Evolutionary conservation across 2,329 filamentous ascomycete species (phyloP), one percentile per base, ranked within the genome.

Genomic region (Ophiostoma himal-ulmi): DNA sequence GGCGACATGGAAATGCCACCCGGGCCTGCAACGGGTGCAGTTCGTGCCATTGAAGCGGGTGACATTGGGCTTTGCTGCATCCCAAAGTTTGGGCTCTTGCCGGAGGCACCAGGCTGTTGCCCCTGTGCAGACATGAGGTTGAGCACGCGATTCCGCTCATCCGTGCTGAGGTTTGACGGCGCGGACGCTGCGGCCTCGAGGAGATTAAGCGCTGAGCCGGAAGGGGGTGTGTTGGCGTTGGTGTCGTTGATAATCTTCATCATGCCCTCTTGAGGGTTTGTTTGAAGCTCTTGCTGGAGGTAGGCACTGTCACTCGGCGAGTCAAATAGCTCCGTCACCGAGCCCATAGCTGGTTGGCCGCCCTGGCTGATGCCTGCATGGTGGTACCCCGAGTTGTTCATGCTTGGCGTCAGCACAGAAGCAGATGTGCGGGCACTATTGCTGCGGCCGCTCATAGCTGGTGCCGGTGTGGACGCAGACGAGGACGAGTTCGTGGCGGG

Each of bases 241-340:
- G 87, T 85, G 72, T 87, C 86, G 71, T 88, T 85, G 77, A 89
- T 89, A 41, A 90, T 83, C 75, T 84, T 86, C 84, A 89, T 87
- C 83, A 89, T 88, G 68, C 83, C 83, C 75, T 87, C 85, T 70
- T 86, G 86, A 0, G 85, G 85, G 71, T 85, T 85, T n/a, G 80
- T 78, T 76, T 86, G 83, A 6, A 88, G 81, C 75, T 89, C 85
- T 44, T 85, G 82, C 37, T 85, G 83, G 2, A 88, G 79, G 69
- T 80, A 85, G 7, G 78, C 80, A 30, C 85, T 82, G 3, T 82
- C 80, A 1, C 81, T 79, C 0, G 84, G 81, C 0, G 80, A 80
- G 70, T 90, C 88, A 48, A 85, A 81, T 14, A 90, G 80, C 77
- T 90, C 88, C 36, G 87, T 89, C 14, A 90, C 84, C 3, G 84